phyloP scores from a whole-genome alignment of 2,329 filamentous ascomycete genomes.

The Fonsecaea nubica region DNA sequence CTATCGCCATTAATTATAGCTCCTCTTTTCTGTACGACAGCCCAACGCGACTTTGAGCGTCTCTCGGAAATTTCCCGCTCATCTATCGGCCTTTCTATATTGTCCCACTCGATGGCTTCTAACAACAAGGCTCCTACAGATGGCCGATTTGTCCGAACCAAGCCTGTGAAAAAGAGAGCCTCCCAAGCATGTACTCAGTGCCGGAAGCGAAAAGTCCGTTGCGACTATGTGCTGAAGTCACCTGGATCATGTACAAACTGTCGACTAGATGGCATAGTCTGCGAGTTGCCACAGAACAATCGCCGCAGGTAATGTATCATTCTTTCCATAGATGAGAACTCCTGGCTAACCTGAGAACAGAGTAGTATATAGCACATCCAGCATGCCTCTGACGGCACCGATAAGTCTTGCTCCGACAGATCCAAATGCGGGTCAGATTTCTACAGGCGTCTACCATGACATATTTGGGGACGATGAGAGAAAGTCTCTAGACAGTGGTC shows the following conservation, averaged over 20 bases:
- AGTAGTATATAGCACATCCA: background rate
- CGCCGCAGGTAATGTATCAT: constrained; percentile 7
- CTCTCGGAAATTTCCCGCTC: background rate
- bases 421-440: background rate
- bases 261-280: constrained; percentile 13
- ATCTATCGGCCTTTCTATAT: background rate
- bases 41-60: background rate
- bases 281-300: constrained; percentile 13
- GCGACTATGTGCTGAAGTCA: constrained; percentile 11
- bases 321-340: background rate
- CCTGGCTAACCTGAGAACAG: background rate
- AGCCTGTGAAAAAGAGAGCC: constrained; percentile 17
- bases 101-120: background rate
- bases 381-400: background rate
- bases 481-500: background rate
- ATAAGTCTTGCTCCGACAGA: background rate
- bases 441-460: background rate
- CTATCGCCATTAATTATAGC: background rate
- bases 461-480: background rate
- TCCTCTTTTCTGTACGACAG: background rate
- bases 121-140: constrained; percentile 6
- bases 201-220: constrained; percentile 17
- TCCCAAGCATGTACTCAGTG: constrained; percentile 20
- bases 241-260: constrained; percentile 16
- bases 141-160: constrained; percentile 11